Percentiles rank a stretch among this genome's conserved stretches.
These are phyloP conservation scores for Pisolithus sp. DNA, from an alignment of 768 basidiomycete species.

Conservation along the genomic window DNA sequence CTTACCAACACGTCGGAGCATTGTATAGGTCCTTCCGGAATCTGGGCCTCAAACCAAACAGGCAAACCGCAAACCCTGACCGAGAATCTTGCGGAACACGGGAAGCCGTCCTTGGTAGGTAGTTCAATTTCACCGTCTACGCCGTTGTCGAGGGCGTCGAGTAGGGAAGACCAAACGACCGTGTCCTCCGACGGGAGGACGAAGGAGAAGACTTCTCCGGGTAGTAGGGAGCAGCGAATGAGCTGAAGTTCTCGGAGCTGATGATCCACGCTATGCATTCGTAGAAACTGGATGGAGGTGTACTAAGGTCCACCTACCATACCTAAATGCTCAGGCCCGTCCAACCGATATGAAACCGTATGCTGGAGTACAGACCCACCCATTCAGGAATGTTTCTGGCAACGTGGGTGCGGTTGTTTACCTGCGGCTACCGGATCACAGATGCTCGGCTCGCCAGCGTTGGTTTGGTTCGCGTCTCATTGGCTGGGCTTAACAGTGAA, in stretches of 20 bases:
- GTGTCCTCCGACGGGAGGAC: slow-evolving; percentile 29
- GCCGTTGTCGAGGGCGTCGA: slow-evolving; percentile 12
- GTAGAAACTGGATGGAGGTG: neutral
- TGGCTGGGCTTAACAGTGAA: no score
- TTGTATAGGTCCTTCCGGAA: slow-evolving; percentile 13
- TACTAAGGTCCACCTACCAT: neutral
- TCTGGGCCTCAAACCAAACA: slow-evolving; percentile 33
- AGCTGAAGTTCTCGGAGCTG: slow-evolving; percentile 52
- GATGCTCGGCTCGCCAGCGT: no score
- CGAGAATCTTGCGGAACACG: slow-evolving; percentile 30
- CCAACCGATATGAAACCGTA: no score
- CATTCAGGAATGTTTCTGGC: no score
- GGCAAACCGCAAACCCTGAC: slow-evolving; percentile 25
- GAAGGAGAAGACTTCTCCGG: slow-evolving; percentile 48
- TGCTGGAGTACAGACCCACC: no score
- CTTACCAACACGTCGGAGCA: slow-evolving; percentile 32
- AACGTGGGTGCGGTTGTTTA: no score
- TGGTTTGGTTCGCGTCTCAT: no score
- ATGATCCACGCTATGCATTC: neutral
- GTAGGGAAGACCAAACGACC: slow-evolving; percentile 24
- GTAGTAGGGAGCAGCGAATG: slow-evolving; percentile 56
- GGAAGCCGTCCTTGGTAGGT: slow-evolving; percentile 4
- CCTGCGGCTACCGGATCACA: no score
- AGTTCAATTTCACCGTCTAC: neutral
- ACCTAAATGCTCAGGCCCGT: neutral